Evolutionary conservation across 805 yeast species (phyloP).

Genomic region (Pachysolen tannophilus): DNA sequence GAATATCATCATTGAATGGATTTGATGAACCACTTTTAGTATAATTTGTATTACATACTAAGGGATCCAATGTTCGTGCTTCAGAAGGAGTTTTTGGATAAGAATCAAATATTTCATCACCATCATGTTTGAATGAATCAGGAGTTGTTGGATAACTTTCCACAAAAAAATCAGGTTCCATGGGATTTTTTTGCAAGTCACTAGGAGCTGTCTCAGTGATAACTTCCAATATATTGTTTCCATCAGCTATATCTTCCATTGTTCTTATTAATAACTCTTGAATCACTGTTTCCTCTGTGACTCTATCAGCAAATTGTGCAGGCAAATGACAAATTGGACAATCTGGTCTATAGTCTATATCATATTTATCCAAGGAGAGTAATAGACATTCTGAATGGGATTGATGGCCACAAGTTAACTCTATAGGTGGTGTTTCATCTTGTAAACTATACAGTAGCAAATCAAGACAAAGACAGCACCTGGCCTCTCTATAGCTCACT

Average conservation of each 20-base stretch:
- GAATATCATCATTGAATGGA: no score
- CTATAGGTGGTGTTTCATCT: conserved; percentile 9
- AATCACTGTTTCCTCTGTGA: conserved; percentile 2
- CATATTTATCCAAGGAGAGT: conserved; percentile 2
- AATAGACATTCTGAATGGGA: conserved; percentile 9
- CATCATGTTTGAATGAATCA: no score
- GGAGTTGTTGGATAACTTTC: background rate
- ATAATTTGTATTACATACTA: no score
- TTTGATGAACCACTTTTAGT: no score
- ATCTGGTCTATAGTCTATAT: background rate
- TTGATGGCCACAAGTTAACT: conserved; percentile 8
- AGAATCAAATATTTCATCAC: no score
- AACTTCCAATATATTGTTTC: background rate
- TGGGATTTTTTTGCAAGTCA: background rate
- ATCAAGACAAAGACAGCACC: conserved; percentile 10
- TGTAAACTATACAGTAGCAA: conserved; percentile 2
- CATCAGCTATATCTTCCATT: background rate
- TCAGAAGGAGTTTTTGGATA: background rate
- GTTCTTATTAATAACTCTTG: background rate
- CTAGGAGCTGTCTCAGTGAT: no score
- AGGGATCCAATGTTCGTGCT: background rate
- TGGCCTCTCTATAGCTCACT: conserved; percentile 3
- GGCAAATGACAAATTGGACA: conserved; percentile 3
- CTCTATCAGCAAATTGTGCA: conserved; percentile 1
- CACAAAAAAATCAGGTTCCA: no score